Percentiles rank a stretch among this genome's conserved stretches.
Evolutionary conservation across 2,329 filamentous ascomycete genomes (phyloP).

Genomic region (Penicillium hesseltinei): DNA sequence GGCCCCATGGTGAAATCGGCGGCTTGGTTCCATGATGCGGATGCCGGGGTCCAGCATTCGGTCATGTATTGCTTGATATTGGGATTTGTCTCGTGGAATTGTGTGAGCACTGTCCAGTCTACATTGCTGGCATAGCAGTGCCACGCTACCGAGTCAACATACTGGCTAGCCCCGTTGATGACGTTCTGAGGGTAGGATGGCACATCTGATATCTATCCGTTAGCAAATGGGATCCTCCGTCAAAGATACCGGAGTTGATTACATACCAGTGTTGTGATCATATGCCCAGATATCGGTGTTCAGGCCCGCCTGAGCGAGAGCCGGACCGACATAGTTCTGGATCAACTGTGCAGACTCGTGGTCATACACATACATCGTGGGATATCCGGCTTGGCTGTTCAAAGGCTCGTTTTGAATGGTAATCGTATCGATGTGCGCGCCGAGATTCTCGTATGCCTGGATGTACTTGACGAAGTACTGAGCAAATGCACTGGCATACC

Average conservation of each 20-base stretch:
- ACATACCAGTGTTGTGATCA: conserved; percentile 39
- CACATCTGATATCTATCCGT: conserved; percentile 21
- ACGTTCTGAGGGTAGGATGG: conserved; percentile 36
- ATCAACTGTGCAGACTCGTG: conserved; percentile 37
- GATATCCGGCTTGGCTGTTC: conserved; percentile 39
- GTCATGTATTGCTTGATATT: conserved; percentile 41
- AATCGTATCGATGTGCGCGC: conserved; percentile 37
- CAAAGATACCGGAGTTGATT: neutral
- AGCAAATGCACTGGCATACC: conserved; percentile 33
- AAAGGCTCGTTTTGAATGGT: conserved; percentile 43
- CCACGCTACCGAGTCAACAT: conserved; percentile 38
- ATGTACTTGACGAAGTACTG: conserved; percentile 42
- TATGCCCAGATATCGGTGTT: conserved; percentile 35
- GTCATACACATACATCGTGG: conserved; percentile 40
- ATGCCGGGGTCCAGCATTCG: conserved; percentile 37
- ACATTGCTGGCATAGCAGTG: conserved; percentile 41
- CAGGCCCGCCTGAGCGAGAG: conserved; percentile 24
- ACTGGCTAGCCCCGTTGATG: conserved; percentile 28
- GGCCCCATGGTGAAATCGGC: conserved; percentile 31
- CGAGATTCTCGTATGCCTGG: conserved; percentile 33
- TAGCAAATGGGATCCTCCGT: neutral
- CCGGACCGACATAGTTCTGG: conserved; percentile 31
- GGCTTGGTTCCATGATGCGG: conserved; percentile 26
- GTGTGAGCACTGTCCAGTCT: conserved; percentile 35
- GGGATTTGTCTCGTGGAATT: conserved; percentile 36